Evolutionary conservation across 345 rosid genomes (phyloP), one percentile per base, ranked within the genome.

Genomic region (Conringia planisiliqua): DNA sequence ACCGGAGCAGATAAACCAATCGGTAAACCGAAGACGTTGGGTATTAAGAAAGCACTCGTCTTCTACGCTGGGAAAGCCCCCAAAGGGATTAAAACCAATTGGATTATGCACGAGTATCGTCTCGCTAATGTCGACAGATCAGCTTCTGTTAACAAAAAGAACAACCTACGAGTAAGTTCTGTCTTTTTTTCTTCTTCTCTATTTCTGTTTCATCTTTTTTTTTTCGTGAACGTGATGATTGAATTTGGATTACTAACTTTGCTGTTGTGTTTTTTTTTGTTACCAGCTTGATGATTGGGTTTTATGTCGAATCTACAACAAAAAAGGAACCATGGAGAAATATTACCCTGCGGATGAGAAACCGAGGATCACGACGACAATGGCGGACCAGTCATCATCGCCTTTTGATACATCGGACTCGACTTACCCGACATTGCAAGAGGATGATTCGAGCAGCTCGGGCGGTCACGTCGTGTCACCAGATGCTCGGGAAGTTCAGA

Each of bases 21-120:
- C 1, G 98, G 98, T 6, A 86, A 83, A 42, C 98, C 98, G 10
- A 88, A 85, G 70, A 12, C 98, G 2, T 73, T 87, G 6, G 98
- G 93, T 7, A 90, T 94, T 0, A 94, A 94, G 80, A 91, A 94
- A 62, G 91, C 97, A 0, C 88, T 94, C 2, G 98, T 91, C 30
- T 94, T 94, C 74, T 94, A 91, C 51, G 88, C 96, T 0, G 98
- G 98, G 1, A 94, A 94, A 79, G 96, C 98, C 6, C 98, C 97
- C 0, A 86, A 77, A 68, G 97, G 97, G 22, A 42, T 87, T 66
- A 93, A 91, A 66, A 93, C 98, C 39, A 91, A 94, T 27, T 94
- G 98, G 98, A 94, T 94, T 13, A 94, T 94, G 98, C 98, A 94
- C 2, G 98, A 94, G 51, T 94, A 94, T 71, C 96, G 98, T 26